These are phyloP conservation scores for Salix suchowensis DNA, from an alignment of 345 rosid species.

Conservation along the genomic window DNA sequence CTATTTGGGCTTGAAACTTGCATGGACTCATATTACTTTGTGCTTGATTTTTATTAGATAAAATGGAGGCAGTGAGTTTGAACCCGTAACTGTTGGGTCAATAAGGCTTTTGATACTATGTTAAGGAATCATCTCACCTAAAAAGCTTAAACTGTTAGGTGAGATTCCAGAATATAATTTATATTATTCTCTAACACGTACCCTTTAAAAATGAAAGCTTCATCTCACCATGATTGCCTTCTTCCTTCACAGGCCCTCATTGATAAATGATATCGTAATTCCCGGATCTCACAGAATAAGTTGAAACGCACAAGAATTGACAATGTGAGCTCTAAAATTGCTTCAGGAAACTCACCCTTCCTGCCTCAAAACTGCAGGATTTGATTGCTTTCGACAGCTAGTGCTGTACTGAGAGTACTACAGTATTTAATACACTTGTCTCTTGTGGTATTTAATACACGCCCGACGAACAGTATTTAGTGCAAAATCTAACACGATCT, in stretches of 20 bases:
- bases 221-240: background rate
- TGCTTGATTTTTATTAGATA: too few species aligned
- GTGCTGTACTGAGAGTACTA: background rate
- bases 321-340: background rate
- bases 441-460: too few species aligned
- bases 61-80: accelerated
- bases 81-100: accelerated
- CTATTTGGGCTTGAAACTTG: accelerated
- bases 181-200: too few species aligned
- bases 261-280: background rate
- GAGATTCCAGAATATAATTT: too few species aligned
- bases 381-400: background rate
- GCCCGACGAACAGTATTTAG: too few species aligned
- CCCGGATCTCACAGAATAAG: background rate
- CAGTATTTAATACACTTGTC: background rate
- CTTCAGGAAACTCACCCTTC: background rate
- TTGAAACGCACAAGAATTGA: background rate
- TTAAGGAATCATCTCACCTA: too few species aligned
- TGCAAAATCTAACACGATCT: too few species aligned
- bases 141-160: too few species aligned
- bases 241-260: background rate
- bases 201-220: too few species aligned
- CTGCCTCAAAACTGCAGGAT: background rate
- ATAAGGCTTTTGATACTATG: too few species aligned
- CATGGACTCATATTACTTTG: accelerated